Evolutionary conservation across 2,329 filamentous ascomycete genomes (phyloP).

Genomic region (Monosporascus ibericus): DNA sequence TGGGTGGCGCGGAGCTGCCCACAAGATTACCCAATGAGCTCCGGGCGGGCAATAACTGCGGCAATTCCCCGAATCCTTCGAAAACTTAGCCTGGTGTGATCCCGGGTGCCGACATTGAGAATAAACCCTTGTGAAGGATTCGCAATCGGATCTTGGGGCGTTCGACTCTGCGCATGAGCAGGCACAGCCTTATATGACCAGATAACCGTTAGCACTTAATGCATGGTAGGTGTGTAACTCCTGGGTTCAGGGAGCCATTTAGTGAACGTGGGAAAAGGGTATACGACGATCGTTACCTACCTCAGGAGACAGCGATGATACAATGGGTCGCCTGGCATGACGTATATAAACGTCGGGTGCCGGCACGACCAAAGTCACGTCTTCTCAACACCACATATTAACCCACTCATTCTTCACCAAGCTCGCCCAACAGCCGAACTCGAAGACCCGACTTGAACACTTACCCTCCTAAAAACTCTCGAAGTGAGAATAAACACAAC

Average conservation of each 20-base stretch:
- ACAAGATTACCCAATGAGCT: too few species aligned
- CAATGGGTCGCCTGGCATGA: too few species aligned
- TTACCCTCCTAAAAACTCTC: not conserved
- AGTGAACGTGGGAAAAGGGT: not conserved
- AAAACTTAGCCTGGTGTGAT: too few species aligned
- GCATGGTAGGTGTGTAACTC: not conserved
- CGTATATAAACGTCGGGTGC: too few species aligned
- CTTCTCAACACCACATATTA: too few species aligned
- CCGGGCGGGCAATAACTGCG: too few species aligned
- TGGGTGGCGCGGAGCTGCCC: too few species aligned
- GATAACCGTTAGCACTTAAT: not conserved
- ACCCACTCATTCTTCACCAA: not conserved
- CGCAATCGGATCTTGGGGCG: not conserved
- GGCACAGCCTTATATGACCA: not conserved
- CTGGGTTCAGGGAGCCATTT: too few species aligned
- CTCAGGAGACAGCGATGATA: not conserved
- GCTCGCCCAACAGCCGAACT: not conserved
- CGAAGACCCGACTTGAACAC: not conserved
- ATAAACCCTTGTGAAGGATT: not conserved
- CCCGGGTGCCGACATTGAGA: too few species aligned
- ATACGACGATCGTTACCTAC: not conserved
- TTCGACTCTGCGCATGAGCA: not conserved
- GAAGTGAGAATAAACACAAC: not conserved
- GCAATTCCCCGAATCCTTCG: too few species aligned
- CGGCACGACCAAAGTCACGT: too few species aligned